Conservation (phyloP, 495 filamentous ascomycete genomes). For the Xylaria telfairii region DNA sequence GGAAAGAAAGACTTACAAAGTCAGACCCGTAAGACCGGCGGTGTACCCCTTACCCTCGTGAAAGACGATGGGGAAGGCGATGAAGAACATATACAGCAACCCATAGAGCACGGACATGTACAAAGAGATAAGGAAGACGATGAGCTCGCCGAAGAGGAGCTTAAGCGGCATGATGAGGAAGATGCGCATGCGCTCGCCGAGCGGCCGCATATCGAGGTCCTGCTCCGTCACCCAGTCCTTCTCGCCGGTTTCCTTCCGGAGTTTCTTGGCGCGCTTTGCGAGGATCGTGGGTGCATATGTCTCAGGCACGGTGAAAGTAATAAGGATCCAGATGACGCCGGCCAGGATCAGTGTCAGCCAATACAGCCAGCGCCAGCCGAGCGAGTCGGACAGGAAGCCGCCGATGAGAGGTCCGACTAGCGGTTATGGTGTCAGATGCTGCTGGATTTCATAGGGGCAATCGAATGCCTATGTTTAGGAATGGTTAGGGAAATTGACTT, state of each 20-base stretch:
- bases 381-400: slow-evolving; percentile 71
- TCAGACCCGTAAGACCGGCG: slow-evolving; percentile 74
- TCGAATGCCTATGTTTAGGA: neutral
- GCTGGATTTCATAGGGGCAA: neutral
- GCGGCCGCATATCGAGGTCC: slow-evolving; percentile 71
- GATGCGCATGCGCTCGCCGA: slow-evolving; percentile 66
- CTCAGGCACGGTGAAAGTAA: slow-evolving; percentile 82
- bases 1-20: slow-evolving; percentile 60
- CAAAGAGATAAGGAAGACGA: slow-evolving; percentile 76
- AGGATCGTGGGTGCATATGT: slow-evolving; percentile 80
- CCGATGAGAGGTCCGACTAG: slow-evolving; percentile 71
- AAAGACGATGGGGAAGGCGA: slow-evolving; percentile 81
- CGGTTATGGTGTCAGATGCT: slow-evolving; percentile 22
- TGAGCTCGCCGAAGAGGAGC: slow-evolving; percentile 78
- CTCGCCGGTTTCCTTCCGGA: slow-evolving; percentile 71
- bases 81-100: slow-evolving; percentile 83
- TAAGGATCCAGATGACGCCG: slow-evolving; percentile 68
- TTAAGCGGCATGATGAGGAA: slow-evolving; percentile 80
- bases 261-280: slow-evolving; percentile 65
- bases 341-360: slow-evolving; percentile 80
- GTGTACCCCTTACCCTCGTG: slow-evolving; percentile 74
- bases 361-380: slow-evolving; percentile 85
- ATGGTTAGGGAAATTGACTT: slow-evolving; percentile 25
- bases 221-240: slow-evolving; percentile 70
- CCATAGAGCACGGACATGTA: slow-evolving; percentile 85